Evolutionary conservation across 192 early-diverging fungal genomes (phyloP), one percentile per base, ranked within the genome.

Genomic region (Backusella macrospora): DNA sequence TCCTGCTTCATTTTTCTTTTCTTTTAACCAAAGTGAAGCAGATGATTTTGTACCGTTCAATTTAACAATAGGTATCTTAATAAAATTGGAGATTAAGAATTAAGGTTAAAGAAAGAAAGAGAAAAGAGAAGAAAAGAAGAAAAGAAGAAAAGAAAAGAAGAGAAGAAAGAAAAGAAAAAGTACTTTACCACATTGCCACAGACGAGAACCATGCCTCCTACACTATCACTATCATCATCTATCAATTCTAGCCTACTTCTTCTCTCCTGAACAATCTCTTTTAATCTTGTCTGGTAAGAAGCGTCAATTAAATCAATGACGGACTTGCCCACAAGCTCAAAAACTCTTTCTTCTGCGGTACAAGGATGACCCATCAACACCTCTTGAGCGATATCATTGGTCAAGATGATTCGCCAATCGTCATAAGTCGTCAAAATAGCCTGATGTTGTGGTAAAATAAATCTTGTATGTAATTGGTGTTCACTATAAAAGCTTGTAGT

Each of bases 21-120:
- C 83, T 55, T 90, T 90, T 45, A 90, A 77, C 89, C 89, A 90
- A 15, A 90, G 73, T 18, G 86, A 86, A 34, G 86, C 86, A 40
- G 89, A 85, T 6, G 86, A 84, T 18, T 78, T 84, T 55, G 80
- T 80, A 14, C 82, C 77, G 76, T 88, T 82, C 14, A 80, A 76
- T 65, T 88, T 87, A 37, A 84, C 69, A 63, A 89, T 88, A 8
- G 85, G 82, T 15, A 86, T 78, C 87, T 85, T 75, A 9, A 15
- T 65, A 5, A 34, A 23, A 68, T 47, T 16, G 39, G n/a, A n/a
- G n/a, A n/a, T n/a, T n/a, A n/a, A n/a, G n/a, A n/a, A n/a, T n/a
- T n/a, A n/a, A n/a, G n/a, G n/a, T n/a, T n/a, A n/a, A 34, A 62
- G 9, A 14, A 34, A 2, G 29, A 34, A 34, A 34, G 2, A 34